A percentile compares a stretch with the other conserved stretches of the same genome.
Conservation (phyloP, 345 rosid genomes). For the Arabidopsis arenosa region DNA sequence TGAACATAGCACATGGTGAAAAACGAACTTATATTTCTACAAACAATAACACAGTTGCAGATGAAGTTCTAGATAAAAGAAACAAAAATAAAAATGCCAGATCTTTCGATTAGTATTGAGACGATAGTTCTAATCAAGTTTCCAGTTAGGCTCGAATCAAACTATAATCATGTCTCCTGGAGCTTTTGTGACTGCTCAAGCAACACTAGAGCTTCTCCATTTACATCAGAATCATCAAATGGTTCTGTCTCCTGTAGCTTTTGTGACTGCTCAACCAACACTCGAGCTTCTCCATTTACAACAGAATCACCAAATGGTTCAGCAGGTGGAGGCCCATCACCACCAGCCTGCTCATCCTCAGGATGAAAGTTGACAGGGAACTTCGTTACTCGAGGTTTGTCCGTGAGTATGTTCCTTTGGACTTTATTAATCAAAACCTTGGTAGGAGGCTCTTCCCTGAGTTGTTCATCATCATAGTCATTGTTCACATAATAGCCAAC, state of each 20-base stretch:
- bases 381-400: constrained; percentile 94
- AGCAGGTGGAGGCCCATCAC: constrained; percentile 62
- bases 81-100: constrained; percentile 1
- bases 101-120: constrained; percentile 2
- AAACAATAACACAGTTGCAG: not conserved
- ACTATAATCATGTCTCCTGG: constrained; percentile 21
- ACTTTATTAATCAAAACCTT: constrained; percentile 78
- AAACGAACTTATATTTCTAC: constrained; percentile 1
- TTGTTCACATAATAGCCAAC: constrained; percentile 95
- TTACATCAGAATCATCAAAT: not conserved
- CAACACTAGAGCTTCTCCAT: not conserved
- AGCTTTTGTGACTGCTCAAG: not conserved
- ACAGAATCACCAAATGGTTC: constrained; percentile 22
- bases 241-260: not conserved
- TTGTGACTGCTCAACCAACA: constrained; percentile 15
- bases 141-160: not conserved
- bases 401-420: constrained; percentile 82
- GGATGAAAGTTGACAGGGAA: constrained; percentile 96
- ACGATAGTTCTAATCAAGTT: not conserved
- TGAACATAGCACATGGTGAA: not conserved
- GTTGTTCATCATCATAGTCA: constrained; percentile 86
- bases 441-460: constrained; percentile 88
- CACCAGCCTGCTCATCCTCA: constrained; percentile 54
- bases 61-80: constrained; percentile 1
- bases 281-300: constrained; percentile 26